These are phyloP conservation scores for Rhytidiadelphus loreus DNA, from an alignment of 225 moss, liverwort and hornwort genomes.

Conservation along the genomic window DNA sequence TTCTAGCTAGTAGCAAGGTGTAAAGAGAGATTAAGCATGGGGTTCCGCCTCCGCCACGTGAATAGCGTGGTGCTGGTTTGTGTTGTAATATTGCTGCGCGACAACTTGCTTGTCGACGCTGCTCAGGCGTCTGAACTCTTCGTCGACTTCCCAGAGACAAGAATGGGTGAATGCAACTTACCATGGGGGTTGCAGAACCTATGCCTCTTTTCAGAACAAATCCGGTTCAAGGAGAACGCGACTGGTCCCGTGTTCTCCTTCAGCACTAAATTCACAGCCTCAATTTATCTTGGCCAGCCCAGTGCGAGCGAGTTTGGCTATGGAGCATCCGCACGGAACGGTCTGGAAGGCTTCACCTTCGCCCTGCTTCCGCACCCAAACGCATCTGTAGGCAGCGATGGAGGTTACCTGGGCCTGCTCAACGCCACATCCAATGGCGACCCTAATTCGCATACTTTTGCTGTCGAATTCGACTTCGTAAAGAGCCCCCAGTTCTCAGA, in stretches of 20 bases:
- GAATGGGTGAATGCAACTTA: too few species aligned
- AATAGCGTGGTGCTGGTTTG: background rate
- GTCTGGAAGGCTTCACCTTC: background rate
- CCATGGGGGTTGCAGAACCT: too few species aligned
- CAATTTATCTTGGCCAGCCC: accelerated
- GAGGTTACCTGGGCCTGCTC: background rate
- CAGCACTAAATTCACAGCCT: background rate
- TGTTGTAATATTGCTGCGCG: background rate
- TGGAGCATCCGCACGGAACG: background rate
- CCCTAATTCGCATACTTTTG: background rate
- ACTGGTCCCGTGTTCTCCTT: background rate
- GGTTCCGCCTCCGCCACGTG: background rate
- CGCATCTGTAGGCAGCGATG: background rate
- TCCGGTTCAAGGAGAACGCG: background rate
- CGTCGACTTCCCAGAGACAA: background rate
- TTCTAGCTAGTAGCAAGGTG: background rate
- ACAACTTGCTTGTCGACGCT: background rate
- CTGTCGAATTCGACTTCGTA: background rate
- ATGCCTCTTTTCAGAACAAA: background rate
- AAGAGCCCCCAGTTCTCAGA: background rate
- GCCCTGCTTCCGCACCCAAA: background rate
- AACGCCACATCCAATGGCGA: background rate
- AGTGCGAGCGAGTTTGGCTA: accelerated
- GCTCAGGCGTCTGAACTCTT: background rate
- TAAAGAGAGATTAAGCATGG: background rate